Conservation (phyloP, 768 basidiomycete genomes). For the Arthromyces matolae region DNA sequence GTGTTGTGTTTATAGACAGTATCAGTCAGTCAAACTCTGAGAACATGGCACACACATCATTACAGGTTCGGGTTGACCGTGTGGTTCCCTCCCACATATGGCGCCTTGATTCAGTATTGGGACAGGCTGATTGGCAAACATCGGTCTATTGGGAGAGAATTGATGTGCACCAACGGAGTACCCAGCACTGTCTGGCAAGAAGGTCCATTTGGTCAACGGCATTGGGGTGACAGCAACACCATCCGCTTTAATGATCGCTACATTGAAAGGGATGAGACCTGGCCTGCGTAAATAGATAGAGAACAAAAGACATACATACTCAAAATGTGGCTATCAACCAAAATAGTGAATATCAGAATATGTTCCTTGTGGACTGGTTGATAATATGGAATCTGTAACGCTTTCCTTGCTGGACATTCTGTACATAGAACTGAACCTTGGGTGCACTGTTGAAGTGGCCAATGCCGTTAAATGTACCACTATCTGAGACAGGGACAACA, state of each 20-base stretch:
- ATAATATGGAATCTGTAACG: conserved; percentile 55
- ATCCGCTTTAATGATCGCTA: conserved; percentile 33
- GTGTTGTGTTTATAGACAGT: conserved; percentile 26
- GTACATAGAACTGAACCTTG: conserved; percentile 31
- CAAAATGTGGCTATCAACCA: conserved; percentile 31
- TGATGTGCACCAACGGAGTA: conserved; percentile 29
- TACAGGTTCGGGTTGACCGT: conserved; percentile 20
- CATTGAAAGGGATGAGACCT: background rate
- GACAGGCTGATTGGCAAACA: no score
- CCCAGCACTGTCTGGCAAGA: conserved; percentile 44
- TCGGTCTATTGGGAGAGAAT: conserved; percentile 28
- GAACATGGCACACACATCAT: no score
- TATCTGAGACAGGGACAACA: conserved; percentile 31
- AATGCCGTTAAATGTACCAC: conserved; percentile 43
- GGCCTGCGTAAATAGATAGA: background rate
- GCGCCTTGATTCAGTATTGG: no score
- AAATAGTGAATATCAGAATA: conserved; percentile 38
- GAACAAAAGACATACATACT: conserved; percentile 15
- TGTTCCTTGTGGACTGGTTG: conserved; percentile 43
- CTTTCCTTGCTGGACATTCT: conserved; percentile 26
- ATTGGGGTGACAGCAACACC: conserved; percentile 23
- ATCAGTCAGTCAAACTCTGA: no score
- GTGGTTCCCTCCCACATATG: conserved; percentile 21
- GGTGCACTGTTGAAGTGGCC: conserved; percentile 43
- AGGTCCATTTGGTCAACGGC: conserved; percentile 34